Conservation (phyloP, 2,329 filamentous ascomycete genomes). For the Venturia carpophila region DNA sequence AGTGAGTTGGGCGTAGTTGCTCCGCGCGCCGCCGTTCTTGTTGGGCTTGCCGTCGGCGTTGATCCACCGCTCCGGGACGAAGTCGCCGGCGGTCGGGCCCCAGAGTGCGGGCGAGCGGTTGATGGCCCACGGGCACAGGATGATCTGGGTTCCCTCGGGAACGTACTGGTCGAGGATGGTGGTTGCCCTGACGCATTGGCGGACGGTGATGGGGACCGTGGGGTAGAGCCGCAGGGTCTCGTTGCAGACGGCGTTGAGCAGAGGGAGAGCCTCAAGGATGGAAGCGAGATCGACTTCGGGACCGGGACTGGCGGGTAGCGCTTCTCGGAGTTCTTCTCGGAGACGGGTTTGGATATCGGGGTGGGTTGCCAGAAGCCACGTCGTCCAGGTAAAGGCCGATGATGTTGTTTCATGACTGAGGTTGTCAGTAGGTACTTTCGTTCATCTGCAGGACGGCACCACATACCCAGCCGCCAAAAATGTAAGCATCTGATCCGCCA, state of each 20-base stretch:
- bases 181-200: slow-evolving; percentile 29
- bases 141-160: slow-evolving; percentile 33
- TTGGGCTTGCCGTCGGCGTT: slow-evolving; percentile 33
- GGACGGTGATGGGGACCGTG: slow-evolving; percentile 31
- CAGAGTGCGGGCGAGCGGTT: slow-evolving; percentile 37
- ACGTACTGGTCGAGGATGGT: slow-evolving; percentile 30
- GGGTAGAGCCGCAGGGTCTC: slow-evolving; percentile 35
- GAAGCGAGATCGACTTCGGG: slow-evolving; percentile 27
- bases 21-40: slow-evolving; percentile 31
- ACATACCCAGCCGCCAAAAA: slow-evolving; percentile 48
- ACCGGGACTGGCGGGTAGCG: slow-evolving; percentile 35
- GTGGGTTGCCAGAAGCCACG: slow-evolving; percentile 60
- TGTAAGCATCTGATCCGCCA: slow-evolving; percentile 49
- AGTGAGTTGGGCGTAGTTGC: slow-evolving; percentile 36
- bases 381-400: slow-evolving; percentile 65
- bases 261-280: slow-evolving; percentile 37
- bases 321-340: slow-evolving; percentile 57
- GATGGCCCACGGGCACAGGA: slow-evolving; percentile 35
- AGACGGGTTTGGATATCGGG: slow-evolving; percentile 59
- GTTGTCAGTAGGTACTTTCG: neutral
- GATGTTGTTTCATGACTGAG: slow-evolving; percentile 66
- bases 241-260: slow-evolving; percentile 41
- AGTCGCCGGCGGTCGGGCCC: slow-evolving; percentile 36
- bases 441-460: neutral
- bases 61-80: slow-evolving; percentile 41